Percentiles rank a stretch among this genome's conserved stretches.
phyloP scores from a whole-genome alignment of 805 yeast genomes.

The Blastobotrys americana region DNA sequence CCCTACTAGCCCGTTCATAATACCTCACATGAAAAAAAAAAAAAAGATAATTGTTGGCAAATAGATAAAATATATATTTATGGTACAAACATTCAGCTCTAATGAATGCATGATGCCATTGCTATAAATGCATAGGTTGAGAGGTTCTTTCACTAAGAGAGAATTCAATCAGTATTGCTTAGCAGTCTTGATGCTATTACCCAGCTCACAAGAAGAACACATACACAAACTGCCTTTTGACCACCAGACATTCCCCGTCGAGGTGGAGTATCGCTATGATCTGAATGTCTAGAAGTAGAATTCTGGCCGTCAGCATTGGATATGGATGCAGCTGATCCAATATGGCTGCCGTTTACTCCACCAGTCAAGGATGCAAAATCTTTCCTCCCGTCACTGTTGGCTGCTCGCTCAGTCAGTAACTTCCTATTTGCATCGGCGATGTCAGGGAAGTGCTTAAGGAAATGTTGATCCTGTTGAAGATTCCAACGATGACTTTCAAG shows the following conservation, averaged over 20 bases:
- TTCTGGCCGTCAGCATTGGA: not conserved
- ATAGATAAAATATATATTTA: too few species aligned
- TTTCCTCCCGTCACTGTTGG: constrained; percentile 7
- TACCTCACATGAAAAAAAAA: too few species aligned
- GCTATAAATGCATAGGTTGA: too few species aligned
- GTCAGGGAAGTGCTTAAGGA: constrained; percentile 65
- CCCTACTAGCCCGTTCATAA: too few species aligned
- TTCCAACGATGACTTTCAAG: constrained; percentile 58
- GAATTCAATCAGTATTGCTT: too few species aligned
- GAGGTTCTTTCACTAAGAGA: too few species aligned
- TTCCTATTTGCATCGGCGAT: constrained; percentile 37
- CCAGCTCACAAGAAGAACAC: constrained; percentile 16
- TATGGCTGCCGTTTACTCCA: constrained; percentile 13
- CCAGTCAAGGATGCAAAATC: constrained; percentile 13
- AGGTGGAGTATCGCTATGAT: too few species aligned
- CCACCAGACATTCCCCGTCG: constrained; percentile 6
- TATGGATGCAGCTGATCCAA: not conserved
- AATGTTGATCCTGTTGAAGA: constrained; percentile 52
- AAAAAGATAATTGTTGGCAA: too few species aligned
- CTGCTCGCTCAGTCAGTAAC: constrained; percentile 24
- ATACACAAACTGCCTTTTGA: constrained; percentile 15
- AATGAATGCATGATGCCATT: too few species aligned
- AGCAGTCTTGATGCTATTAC: constrained; percentile 8
- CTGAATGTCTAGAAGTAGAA: not conserved
- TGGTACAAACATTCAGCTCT: too few species aligned